These are phyloP conservation scores for Smittium culicis DNA, from an alignment of 371 early-diverging fungal genomes.

Conservation along the genomic window DNA sequence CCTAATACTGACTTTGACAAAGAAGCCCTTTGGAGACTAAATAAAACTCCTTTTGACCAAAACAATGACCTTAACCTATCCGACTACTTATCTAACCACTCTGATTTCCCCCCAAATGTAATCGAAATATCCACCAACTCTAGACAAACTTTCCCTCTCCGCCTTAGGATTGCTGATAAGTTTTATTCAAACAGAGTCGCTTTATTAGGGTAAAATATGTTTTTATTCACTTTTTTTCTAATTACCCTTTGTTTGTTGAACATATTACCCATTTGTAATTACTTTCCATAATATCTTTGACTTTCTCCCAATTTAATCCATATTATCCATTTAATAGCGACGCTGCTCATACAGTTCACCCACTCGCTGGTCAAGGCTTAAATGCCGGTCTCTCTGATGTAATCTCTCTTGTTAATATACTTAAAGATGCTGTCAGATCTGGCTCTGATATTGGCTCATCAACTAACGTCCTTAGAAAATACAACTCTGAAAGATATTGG, in stretches of 20 bases:
- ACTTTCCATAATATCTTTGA: no score
- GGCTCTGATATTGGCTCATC: slow-evolving; percentile 68
- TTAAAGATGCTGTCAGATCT: slow-evolving; percentile 44
- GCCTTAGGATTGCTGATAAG: slow-evolving; percentile 57
- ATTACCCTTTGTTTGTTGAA: no score
- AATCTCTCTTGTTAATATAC: slow-evolving; percentile 41
- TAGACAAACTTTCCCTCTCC: slow-evolving; percentile 73
- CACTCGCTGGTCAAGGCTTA: slow-evolving; percentile 91
- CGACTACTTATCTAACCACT: not conserved
- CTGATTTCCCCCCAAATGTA: slow-evolving; percentile 43
- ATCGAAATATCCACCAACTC: slow-evolving; percentile 46
- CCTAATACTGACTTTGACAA: slow-evolving; percentile 3
- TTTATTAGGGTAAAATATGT: slow-evolving; percentile 52
- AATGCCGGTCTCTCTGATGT: slow-evolving; percentile 87
- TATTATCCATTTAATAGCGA: slow-evolving; percentile 44
- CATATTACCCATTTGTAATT: no score
- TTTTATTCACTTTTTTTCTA: no score
- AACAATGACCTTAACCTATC: not conserved
- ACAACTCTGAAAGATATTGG: slow-evolving; percentile 60
- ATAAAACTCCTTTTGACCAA: slow-evolving; percentile 8
- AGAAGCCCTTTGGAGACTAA: slow-evolving; percentile 20
- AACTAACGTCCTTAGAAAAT: slow-evolving; percentile 38
- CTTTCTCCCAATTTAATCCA: no score
- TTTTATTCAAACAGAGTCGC: slow-evolving; percentile 68
- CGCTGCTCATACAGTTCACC: slow-evolving; percentile 93